These are phyloP conservation scores for Asterophora lycoperdoides DNA, from an alignment of 768 basidiomycete species.

Conservation along the genomic window DNA sequence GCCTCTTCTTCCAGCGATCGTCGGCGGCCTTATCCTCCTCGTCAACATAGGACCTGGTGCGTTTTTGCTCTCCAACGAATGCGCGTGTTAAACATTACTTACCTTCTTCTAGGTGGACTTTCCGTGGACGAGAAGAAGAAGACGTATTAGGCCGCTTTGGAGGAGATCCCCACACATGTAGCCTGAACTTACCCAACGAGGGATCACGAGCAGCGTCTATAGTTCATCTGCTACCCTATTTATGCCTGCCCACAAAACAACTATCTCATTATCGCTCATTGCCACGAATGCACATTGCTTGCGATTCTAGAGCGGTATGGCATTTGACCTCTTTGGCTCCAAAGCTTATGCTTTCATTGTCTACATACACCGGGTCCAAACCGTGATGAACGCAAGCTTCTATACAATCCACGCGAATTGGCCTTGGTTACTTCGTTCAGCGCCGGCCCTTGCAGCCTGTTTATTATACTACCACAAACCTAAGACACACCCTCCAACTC, in stretches of 20 bases:
- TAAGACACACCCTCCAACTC: too few relatives aligned
- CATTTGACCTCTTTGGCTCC: too few relatives aligned
- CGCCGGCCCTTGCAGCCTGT: too few relatives aligned
- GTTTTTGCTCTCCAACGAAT: slow-evolving; percentile 17
- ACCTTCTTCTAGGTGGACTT: slow-evolving; percentile 63
- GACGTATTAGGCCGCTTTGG: slow-evolving; percentile 51
- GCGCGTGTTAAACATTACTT: slow-evolving; percentile 7
- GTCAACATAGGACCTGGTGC: slow-evolving; percentile 97
- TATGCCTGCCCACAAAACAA: slow-evolving; percentile 15
- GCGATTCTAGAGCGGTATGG: too few relatives aligned
- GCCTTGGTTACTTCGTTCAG: too few relatives aligned
- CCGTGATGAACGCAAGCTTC: too few relatives aligned
- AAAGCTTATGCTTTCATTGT: too few relatives aligned
- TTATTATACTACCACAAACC: too few relatives aligned
- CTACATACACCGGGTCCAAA: too few relatives aligned
- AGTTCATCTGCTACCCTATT: slow-evolving; percentile 17
- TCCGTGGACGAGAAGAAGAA: slow-evolving; percentile 99
- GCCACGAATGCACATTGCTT: too few relatives aligned
- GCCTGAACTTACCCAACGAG: slow-evolving; percentile 1
- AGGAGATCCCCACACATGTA: not conserved
- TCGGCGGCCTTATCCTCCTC: slow-evolving; percentile 93
- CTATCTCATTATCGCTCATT: slow-evolving; percentile 12
- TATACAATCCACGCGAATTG: too few relatives aligned
- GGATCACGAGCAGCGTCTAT: slow-evolving; percentile 4
- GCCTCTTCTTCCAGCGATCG: slow-evolving; percentile 58